These are phyloP conservation scores for Pittosporum tobira DNA, from an alignment of 129 eudicot species.

Conservation along the genomic window DNA sequence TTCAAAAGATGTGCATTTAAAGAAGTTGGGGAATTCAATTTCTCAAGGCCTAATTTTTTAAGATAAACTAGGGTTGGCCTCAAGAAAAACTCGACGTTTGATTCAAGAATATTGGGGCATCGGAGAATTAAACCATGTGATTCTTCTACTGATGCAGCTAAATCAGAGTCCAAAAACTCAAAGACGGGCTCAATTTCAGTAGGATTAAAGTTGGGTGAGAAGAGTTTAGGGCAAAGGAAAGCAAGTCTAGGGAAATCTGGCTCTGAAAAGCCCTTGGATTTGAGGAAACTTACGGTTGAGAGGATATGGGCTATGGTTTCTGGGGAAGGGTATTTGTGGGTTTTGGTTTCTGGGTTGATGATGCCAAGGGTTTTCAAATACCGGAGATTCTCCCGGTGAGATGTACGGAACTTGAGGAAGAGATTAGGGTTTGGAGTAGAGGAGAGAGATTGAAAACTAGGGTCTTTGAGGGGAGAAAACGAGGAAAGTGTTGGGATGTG, in stretches of 20 bases:
- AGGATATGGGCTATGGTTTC: constrained; percentile 35
- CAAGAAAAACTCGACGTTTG: constrained; percentile 34
- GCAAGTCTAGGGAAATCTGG: constrained; percentile 38
- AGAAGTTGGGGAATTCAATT: constrained; percentile 35
- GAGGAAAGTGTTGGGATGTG: constrained; percentile 9
- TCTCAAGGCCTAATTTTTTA: constrained; percentile 22
- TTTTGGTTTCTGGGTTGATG: constrained; percentile 15
- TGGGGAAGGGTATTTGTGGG: constrained; percentile 28
- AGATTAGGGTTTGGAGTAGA: constrained; percentile 11
- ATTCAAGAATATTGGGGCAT: constrained; percentile 43
- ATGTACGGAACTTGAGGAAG: constrained; percentile 32
- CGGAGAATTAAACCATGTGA: constrained; percentile 28
- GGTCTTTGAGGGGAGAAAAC: constrained; percentile 3
- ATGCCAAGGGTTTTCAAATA: constrained; percentile 52
- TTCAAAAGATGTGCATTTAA: constrained; percentile 53
- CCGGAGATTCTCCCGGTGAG: constrained; percentile 34
- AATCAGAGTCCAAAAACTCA: constrained; percentile 26
- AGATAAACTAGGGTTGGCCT: constrained; percentile 37
- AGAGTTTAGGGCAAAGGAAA: constrained; percentile 27
- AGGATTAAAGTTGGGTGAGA: constrained; percentile 28
- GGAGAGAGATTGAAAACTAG: constrained; percentile 14
- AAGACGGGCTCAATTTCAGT: constrained; percentile 31
- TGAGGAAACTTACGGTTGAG: constrained; percentile 35
- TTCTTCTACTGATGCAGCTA: constrained; percentile 37
- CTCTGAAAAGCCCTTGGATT: constrained; percentile 48